Conservation (phyloP, 371 early-diverging fungal species). For the Mortierella sp. region DNA sequence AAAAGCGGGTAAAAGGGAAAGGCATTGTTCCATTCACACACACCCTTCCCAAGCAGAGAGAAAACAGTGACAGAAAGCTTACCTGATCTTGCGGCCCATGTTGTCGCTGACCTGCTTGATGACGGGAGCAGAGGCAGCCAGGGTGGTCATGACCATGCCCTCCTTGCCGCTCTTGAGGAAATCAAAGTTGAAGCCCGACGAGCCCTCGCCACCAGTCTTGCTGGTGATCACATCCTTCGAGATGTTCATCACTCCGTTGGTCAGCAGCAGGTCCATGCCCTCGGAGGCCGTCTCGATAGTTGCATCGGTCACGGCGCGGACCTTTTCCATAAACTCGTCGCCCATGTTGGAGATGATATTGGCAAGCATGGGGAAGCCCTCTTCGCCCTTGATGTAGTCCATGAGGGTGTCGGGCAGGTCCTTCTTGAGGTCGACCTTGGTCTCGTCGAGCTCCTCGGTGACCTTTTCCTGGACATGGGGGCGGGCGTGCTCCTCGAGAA, state of each 20-base stretch:
- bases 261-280: constrained; percentile 48
- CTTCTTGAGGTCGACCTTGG: constrained; percentile 46
- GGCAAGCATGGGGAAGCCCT: constrained; percentile 28
- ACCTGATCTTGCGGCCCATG: constrained; percentile 40
- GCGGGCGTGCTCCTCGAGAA: constrained; percentile 40
- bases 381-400: constrained; percentile 30
- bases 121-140: constrained; percentile 43
- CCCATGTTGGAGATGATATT: constrained; percentile 24
- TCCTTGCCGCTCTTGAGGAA: constrained; percentile 47
- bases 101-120: constrained; percentile 49
- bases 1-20: background rate
- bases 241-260: constrained; percentile 51
- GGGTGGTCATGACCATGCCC: constrained; percentile 41
- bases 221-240: constrained; percentile 34
- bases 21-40: no score
- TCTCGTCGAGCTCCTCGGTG: constrained; percentile 40
- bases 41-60: background rate
- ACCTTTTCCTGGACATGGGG: constrained; percentile 51
- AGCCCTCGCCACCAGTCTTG: constrained; percentile 21
- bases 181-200: constrained; percentile 40
- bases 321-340: constrained; percentile 25
- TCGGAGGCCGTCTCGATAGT: constrained; percentile 46
- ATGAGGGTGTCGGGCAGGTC: constrained; percentile 31
- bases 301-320: constrained; percentile 23
- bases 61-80: background rate